Base-by-base conservation (phyloP, 2,329 filamentous ascomycete genomes). In the Colletotrichum cordylinicola region DNA sequence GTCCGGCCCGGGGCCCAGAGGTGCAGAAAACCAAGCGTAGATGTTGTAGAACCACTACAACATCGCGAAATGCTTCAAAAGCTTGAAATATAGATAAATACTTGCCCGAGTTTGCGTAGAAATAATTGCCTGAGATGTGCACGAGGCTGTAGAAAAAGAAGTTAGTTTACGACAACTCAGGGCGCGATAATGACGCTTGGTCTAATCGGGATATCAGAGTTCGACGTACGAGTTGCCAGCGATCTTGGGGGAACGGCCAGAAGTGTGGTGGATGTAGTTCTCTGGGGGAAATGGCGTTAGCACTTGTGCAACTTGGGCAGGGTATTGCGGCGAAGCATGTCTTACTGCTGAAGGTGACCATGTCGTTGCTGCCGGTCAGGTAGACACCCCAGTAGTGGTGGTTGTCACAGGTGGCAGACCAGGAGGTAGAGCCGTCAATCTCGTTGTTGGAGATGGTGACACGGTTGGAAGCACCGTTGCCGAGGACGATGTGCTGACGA, bases 341-440 rank as follows among this genome's bases (percentile, higher is more conserved):
- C 61, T 33, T 58, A 71, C 70, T 52, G 85, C 91, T 90, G 81
- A 92, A 80, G 77, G 91, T 92, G 79, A 92, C 85, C 76, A 88
- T 79, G 80, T 93, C 91, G 81, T 83, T 86, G 72, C 86, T 85
- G n/a, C 91, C 91, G 55, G 86, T 87, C 65, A 92, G 86, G 84
- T 90, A 91, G 77, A 92, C 82, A 35, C 83, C 87, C 90, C 91
- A 92, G 88, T 92, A 92, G 83, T 91, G 90, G 82, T 90, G 87
- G 55, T 85, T 86, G 80, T 92, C 85, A 82, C 91, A 93, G 62
- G 87, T 90, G 6, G 91, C 88, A 13, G 90, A 92, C 84, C 86
- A 92, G 21, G 83, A 81, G 39, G 87, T 87, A 29, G 81, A 80
- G 61, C 91, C 91, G 79, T 93, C 88, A 78, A 93, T 89, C 80